Evolutionary conservation across 1,284 basidiomycete species (phyloP), one percentile per base, ranked within the genome.

Genomic region (Ustilago curta): DNA sequence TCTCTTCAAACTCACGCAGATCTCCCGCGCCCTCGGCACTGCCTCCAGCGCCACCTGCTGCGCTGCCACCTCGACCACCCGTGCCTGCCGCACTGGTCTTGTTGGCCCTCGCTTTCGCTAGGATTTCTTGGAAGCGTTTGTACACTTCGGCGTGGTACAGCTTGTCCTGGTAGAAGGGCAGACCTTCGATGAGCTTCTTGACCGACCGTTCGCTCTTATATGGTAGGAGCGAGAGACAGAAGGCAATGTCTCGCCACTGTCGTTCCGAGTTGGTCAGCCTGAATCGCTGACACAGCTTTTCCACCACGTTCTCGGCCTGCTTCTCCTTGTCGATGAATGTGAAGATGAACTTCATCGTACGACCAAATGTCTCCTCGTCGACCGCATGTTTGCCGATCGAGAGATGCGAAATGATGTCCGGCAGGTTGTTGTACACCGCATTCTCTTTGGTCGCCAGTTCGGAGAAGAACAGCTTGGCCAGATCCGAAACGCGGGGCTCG

Each of bases 161-260:
- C 86, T 99, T 99, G 87, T 99, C 96, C 70, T 94, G 91, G 82
- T 99, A 85, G 67, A 77, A 81, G 1, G 82, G 80, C 45, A 83
- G 60, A 3, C 93, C 94, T 70, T 98, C 95, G 79, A 95, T 93
- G 68, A 99, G 89, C 85, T 95, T 97, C 90, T 97, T 97, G 83
- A 98, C 89, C 0, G 94, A 95, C 19, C 93, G 89, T 78, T 99
- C 96, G 1, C 93, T 95, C 85, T 98, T 98, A 91, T 94, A 99
- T 0, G 95, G 95, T 29, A 99, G 88, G 3, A 98, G 87, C 0
- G 94, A 95, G 3, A 99, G 87, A 85, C 97, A 99, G 87, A 91
- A 98, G 0, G 95, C 93, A 71, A 99, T 95, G 82, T 99, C 96
- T 37, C 94, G 90, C 96, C 97, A 99, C 85, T 98, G 96, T 25